Conservation (phyloP, 2,329 filamentous ascomycete species). For the Fusarium solani-melongenae region DNA sequence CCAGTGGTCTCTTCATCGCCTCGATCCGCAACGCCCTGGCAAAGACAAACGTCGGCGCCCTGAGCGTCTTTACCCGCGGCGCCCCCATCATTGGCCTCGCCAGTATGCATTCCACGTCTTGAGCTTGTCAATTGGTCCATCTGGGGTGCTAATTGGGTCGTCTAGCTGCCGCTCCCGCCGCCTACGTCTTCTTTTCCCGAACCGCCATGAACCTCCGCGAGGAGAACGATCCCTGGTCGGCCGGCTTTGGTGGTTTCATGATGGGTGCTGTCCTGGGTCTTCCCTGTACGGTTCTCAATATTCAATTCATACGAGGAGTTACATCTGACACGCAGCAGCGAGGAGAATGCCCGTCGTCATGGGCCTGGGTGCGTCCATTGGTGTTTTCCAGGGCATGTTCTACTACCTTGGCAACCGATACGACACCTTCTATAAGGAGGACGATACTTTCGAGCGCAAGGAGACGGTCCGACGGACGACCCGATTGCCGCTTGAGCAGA, state of each 20-base stretch:
- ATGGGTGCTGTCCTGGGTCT: conserved; percentile 79
- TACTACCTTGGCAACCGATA: conserved; percentile 75
- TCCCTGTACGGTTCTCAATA: conserved; percentile 66
- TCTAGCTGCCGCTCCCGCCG: conserved; percentile 69
- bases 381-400: conserved; percentile 70
- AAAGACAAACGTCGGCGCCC: conserved; percentile 82
- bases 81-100: conserved; percentile 75
- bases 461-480: conserved; percentile 79
- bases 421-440: conserved; percentile 62
- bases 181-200: conserved; percentile 81
- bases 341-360: conserved; percentile 75
- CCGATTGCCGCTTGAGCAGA: conserved; percentile 81
- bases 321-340: conserved; percentile 43
- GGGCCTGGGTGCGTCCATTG: conserved; percentile 71
- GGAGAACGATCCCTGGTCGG: conserved; percentile 83
- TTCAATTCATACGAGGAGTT: not conserved
- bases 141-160: conserved; percentile 48
- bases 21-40: conserved; percentile 88
- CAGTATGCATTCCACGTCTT: conserved; percentile 42
- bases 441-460: conserved; percentile 80
- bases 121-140: conserved; percentile 30
- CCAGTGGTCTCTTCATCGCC: conserved; percentile 76
- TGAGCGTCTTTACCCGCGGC: conserved; percentile 82
- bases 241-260: conserved; percentile 79
- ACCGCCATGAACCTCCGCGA: conserved; percentile 87